These are phyloP conservation scores for Pelargonium myrrhifolium DNA, from an alignment of 441 rosid species.

Conservation along the genomic window DNA sequence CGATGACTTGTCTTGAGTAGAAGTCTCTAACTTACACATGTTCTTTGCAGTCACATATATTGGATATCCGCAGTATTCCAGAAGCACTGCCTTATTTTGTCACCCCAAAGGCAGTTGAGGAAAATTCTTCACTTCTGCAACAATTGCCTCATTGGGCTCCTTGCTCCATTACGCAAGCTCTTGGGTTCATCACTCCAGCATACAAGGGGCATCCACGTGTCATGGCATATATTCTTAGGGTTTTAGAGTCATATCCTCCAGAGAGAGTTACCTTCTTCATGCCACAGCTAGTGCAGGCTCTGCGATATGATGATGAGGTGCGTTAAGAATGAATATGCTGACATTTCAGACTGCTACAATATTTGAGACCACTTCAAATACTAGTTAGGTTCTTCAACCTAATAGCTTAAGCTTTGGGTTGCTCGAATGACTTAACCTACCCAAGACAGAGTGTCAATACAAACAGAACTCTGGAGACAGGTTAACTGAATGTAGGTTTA, in stretches of 20 bases:
- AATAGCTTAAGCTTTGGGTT: neutral
- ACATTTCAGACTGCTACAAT: neutral
- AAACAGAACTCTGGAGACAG: neutral
- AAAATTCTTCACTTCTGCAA: conserved; percentile 80
- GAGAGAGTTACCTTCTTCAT: conserved; percentile 91
- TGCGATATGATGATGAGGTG: conserved; percentile 90
- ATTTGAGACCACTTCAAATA: neutral
- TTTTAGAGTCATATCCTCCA: conserved; percentile 94
- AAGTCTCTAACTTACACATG: conserved; percentile 3
- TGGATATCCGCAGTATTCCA: conserved; percentile 67
- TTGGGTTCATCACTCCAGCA: conserved; percentile 82
- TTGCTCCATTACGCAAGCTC: conserved; percentile 92
- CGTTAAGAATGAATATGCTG: conserved; percentile 22
- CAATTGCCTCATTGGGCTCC: conserved; percentile 98
- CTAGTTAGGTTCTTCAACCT: neutral
- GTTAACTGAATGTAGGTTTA: neutral
- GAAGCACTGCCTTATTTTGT: conserved; percentile 95
- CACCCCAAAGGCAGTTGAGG: conserved; percentile 85
- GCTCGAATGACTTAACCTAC: neutral
- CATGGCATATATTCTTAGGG: conserved; percentile 98
- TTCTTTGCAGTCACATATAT: conserved; percentile 56
- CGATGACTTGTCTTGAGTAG: too few species aligned
- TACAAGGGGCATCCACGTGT: conserved; percentile 97
- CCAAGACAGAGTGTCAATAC: neutral
- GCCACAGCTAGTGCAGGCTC: conserved; percentile 97